Base-by-base conservation (phyloP, 2,329 filamentous ascomycete species). In the Endocalyx cinctus region DNA sequence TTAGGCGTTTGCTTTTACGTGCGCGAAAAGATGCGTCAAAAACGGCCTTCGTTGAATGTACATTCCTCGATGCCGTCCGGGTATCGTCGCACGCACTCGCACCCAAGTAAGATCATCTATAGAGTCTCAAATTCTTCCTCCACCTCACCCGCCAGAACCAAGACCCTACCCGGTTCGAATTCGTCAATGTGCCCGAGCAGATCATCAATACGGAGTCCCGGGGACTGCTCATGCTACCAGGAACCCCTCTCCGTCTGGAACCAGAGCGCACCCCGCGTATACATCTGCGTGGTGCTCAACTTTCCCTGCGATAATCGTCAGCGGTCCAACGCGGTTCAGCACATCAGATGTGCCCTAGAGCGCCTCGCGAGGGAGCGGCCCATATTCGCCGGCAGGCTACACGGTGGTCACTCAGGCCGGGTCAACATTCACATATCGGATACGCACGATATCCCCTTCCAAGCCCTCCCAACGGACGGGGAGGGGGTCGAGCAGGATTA, bases 191-290 rank as follows among this genome's bases (percentile, higher is more conserved):
- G n/a, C n/a, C n/a, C n/a, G n/a, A n/a, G n/a, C n/a, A n/a, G n/a
- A n/a, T n/a, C n/a, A 30, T 43, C 46, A 30, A 48, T 49, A 48
- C 43, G 41, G 39, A 39, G 43, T 31, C 35, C 43, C 32, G 42
- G 41, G 25, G 40, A 43, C 33, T 43, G 34, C 35, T 37, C 41
- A 27, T 39, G 39, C 30, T 43, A 38, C 31, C 38, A 48, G 35
- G 54, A 55, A 42, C 38, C 39, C 17, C 40, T 58, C 4, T 58
- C 55, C 12, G 48, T 57, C 22, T 58, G 54, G 47, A 58, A 58
- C 31, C 55, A 57, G 31, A 51, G 45, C 33, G 50, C 55, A 19
- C 55, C 55, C 31, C 50, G 55, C 7, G 54, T 52, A 20, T 57
- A 57, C 38, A 53, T 58, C 39, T 52, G 51, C 37, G 51, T 58